These are phyloP conservation scores for Ramularia endophylla DNA, from an alignment of 2,329 filamentous ascomycete genomes.

Conservation along the genomic window DNA sequence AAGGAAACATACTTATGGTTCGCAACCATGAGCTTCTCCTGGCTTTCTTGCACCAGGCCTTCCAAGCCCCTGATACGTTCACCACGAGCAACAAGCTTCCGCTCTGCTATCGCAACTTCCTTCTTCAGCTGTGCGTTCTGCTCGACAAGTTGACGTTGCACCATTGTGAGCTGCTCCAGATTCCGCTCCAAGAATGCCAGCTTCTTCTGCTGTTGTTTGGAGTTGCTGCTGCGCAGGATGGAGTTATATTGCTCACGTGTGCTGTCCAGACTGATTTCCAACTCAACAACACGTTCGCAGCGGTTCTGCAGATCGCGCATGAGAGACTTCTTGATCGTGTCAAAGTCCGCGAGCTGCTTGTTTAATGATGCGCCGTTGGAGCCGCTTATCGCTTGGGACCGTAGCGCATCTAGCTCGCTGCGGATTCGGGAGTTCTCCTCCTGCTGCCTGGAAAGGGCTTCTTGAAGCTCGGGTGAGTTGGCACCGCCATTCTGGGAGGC, in stretches of 20 bases:
- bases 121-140: slow-evolving; percentile 98
- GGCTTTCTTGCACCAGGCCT: slow-evolving; percentile 86
- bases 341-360: slow-evolving; percentile 97
- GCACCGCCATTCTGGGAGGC: slow-evolving; percentile 45
- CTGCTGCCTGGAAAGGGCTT: slow-evolving; percentile 68
- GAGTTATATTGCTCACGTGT: slow-evolving; percentile 99
- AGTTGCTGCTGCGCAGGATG: slow-evolving; percentile 92
- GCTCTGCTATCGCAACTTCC: slow-evolving; percentile 96
- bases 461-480: slow-evolving; percentile 59
- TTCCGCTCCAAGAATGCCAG: slow-evolving; percentile 99
- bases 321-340: slow-evolving; percentile 99
- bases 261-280: slow-evolving; percentile 96
- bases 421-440: slow-evolving; percentile 79
- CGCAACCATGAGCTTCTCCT: slow-evolving; percentile 95
- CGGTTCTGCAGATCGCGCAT: slow-evolving; percentile 99
- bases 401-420: slow-evolving; percentile 71
- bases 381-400: slow-evolving; percentile 62
- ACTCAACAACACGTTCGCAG: slow-evolving; percentile 91
- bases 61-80: slow-evolving; percentile 95
- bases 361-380: slow-evolving; percentile 66
- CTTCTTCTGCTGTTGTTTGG: slow-evolving; percentile 99
- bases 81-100: slow-evolving; percentile 92
- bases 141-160: slow-evolving; percentile 95
- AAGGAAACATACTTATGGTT: slow-evolving; percentile 77
- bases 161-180: slow-evolving; percentile 93